Evolutionary conservation across 768 basidiomycete species (phyloP), one percentile per base, ranked within the genome.

Genomic region (Pleurotus pulmonarius): DNA sequence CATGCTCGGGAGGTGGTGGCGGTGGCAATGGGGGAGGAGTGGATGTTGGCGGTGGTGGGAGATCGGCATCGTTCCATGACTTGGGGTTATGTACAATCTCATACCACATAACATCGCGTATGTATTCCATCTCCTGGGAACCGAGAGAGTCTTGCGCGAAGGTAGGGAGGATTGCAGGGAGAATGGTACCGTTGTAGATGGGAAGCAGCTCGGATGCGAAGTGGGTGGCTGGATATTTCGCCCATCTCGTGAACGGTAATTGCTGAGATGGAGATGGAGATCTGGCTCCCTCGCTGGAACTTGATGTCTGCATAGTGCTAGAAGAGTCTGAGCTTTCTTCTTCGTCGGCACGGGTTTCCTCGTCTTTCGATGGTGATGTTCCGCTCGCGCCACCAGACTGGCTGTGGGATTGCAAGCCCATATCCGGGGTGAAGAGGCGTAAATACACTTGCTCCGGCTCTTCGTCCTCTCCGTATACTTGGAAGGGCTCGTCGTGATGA

Each of bases 201-300:
- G 82, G 81, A 13, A 90, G 80, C 25, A 75, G 73, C 40, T 74
- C 69, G 37, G 75, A 84, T 3, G 80, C 79, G 63, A 90, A 90
- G 58, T 83, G 76, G 8, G 77, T 76, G 38, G 73, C 66, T 3
- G 87, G 84, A 62, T 86, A 90, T 37, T 58, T 65, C 9, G 85
- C 88, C 88, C 89, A 90, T 52, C 87, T 66, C 11, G 56, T 57
- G 29, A 55, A 18, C 38, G 13, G 57, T 12, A 29, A 46, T 37
- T 54, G 40, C 12, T 34, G 57, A 5, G 46, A 29, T 22, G 47
- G 56, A 40, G 22, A 7, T 29, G 29, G 29, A 34, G 29, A 45
- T 40, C 11, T 41, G 55, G 15, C 18, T 48, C 34, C 8, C 43
- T 24, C 13, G 51, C 56, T 56, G 13, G 41, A 38, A 24, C 55